Evolutionary conservation across 495 filamentous ascomycete genomes (phyloP).

Genomic region (Aspergillus indologenus): DNA sequence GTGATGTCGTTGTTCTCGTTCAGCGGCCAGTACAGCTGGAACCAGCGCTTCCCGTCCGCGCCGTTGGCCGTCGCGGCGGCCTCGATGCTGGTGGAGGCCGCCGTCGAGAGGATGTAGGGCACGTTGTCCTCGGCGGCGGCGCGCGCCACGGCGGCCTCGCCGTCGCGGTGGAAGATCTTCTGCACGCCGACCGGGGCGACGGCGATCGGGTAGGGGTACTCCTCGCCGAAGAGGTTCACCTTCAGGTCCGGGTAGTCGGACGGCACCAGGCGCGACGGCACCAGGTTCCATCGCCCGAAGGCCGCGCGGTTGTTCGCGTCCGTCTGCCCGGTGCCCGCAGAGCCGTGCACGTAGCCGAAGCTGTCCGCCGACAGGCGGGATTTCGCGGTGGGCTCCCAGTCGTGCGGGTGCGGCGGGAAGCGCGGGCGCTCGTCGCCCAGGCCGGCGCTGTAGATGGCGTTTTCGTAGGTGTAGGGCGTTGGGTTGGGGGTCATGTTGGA

Average conservation of each 20-base stretch:
- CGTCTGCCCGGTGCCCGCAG: conserved; percentile 39
- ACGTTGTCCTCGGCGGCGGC: conserved; percentile 41
- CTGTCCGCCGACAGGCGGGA: conserved; percentile 31
- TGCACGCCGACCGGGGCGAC: conserved; percentile 56
- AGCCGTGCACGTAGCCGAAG: conserved; percentile 36
- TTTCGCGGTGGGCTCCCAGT: conserved; percentile 34
- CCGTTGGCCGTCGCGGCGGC: conserved; percentile 42
- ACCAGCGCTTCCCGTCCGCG: conserved; percentile 40
- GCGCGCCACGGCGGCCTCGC: conserved; percentile 41
- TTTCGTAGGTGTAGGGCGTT: conserved; percentile 23
- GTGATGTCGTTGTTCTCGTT: conserved; percentile 51
- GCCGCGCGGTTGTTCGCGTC: conserved; percentile 36
- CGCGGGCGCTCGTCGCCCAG: conserved; percentile 29
- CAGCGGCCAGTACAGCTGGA: conserved; percentile 61
- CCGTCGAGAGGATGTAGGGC: conserved; percentile 54
- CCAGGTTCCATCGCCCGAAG: conserved; percentile 39
- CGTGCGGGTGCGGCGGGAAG: conserved; percentile 31
- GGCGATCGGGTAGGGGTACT: conserved; percentile 38
- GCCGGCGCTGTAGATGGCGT: conserved; percentile 31
- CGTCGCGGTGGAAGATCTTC: conserved; percentile 46
- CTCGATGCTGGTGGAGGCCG: conserved; percentile 37
- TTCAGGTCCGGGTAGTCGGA: conserved; percentile 15
- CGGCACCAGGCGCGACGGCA: conserved; percentile 30
- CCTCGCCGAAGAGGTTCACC: conserved; percentile 22
- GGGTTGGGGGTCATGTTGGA: neutral